Base-by-base conservation (phyloP, 805 yeast genomes). In the Yamadazyma phyllophila region DNA sequence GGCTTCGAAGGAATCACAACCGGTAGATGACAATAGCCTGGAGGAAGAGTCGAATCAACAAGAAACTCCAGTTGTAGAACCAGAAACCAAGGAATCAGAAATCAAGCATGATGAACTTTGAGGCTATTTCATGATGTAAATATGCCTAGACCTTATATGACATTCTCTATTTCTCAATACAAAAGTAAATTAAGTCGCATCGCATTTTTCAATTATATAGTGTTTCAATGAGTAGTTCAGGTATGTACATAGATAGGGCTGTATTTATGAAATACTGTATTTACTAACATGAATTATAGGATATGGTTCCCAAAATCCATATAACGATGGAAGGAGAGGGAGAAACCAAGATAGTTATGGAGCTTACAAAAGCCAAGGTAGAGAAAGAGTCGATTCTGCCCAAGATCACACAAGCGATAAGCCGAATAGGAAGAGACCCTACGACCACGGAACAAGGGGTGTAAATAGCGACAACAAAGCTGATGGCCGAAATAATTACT, bases 21-120 rank as follows among this genome's bases (percentile, higher is more conserved):
- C 24, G 6, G 24, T 20, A 20, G 24, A 20, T 4, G 24, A 20
- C 24, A 20, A 20, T 20, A 20, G 24, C 24, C 24, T 4, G 35
- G 13, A 30, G 2, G 34, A 11, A 8, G 49, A 41, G 30, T 12
- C 20, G 7, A 26, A 37, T 7, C 14, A 44, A 3, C 17, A 17
- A 16, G 20, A 32, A 38, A 33, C 39, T 32, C 45, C 36, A 29
- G 27, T 15, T 14, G 13, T 20, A 17, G 40, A 24, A 9, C 42
- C 33, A 27, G 32, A 32, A 14, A 9, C 41, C 24, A 44, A 39
- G 13, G 29, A 37, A 2, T 42, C 33, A 26, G 46, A 41, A 13
- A 29, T 52, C 16, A 61, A 55, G 26, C 59, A 59, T 35, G 64
- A 55, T 38, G 67, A 60, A 45, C 41, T 51, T 32, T 51, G 46